Evolutionary conservation across 768 basidiomycete species (phyloP), one percentile per base, ranked within the genome.

Genomic region (Pisolithus marmoratus): DNA sequence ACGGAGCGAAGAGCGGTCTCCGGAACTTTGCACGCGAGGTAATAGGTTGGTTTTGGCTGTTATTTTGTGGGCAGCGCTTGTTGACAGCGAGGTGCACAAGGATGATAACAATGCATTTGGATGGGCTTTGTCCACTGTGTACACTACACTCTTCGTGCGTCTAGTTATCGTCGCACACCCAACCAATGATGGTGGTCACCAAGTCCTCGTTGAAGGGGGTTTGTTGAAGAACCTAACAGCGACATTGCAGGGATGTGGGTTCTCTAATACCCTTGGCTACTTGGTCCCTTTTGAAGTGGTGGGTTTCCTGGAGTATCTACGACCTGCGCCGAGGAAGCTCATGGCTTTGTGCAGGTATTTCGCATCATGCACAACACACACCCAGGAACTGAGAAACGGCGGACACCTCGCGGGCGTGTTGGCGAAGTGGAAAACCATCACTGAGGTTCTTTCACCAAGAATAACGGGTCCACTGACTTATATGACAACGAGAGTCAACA

Each of bases 211-310:
- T 27, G 26, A 81, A 59, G 59, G 57, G 38, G 76, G 85, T 64
- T 69, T 88, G 2, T 73, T 74, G 51, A 68, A 75, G 54, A 81
- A 78, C 48, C 71, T 69, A 17, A 83, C 80, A 58, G 81, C 79
- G 4, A 77, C 73, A 45, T 59, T 83, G 47, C 73, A 72, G 56
- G 80, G n/a, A 84, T 38, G 70, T 83, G 46, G 73, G 80, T 49
- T 65, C 72, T 2, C 53, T 58, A 0, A 59, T 85, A 34, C 66
- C 76, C 11, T 77, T 80, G 5, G 83, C 84, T 2, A 83, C 84
- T 0, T 87, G 85, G 85, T 73, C 74, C 1, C 66, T 86, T 26
- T 66, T 87, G 44, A 76, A 83, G 43, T 87, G 84, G 84, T 82
- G 34, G 41, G 58, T 41, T 59, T n/a, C 59, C 15, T 27, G 34